Evolutionary conservation across 352 stramenopile genomes (phyloP), one percentile per base, ranked within the genome.

Genomic region (Lagenidium giganteum): DNA sequence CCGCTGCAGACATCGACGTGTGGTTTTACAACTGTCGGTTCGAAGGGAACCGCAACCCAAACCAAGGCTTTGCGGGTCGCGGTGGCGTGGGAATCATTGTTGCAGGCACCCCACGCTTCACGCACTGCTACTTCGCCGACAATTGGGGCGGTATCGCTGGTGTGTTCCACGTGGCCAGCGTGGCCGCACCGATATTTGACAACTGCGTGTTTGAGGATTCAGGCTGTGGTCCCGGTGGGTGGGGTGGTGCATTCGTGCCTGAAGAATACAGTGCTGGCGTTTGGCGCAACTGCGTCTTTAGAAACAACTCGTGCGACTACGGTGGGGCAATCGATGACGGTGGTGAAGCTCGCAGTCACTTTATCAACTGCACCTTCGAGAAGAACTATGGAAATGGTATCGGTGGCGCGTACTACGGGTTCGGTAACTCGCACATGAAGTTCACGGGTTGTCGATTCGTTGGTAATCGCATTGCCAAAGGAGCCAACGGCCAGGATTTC

Each of bases 291-390:
- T 44, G 53, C 32, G 47, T 57, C 5, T 62, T 61, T 14, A 41
- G 36, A 5, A 57, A 62, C 26, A 62, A 62, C 9, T 42, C 42
- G 6, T 62, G 53, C 32, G 44, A 57, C 35, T 62, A 62, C 26
- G 53, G 47, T 21, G 53, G 53, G n/a, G 53, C 47, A 1, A 37
- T 62, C 17, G 53, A 62, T 20, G 53, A 62, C 13, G 53, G 53
- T 6, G 53, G 47, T 18, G 39, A 34, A 2, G 53, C 53, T 0
- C 25, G 12, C 3, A 41, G 42, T 8, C 36, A 29, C 5, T 62
- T 62, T 21, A 32, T 32, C 18, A 50, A 36, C 36, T 62, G 53
- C 26, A 40, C 17, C 25, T 62, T 62, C 18, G 53, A 53, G 13
- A 29, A 34, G 12, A 62, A 62, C n/a, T 48, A 42, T 29, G 47